Evolutionary conservation across 2,329 filamentous ascomycete species (phyloP), one percentile per base, ranked within the genome.

Genomic region (Dactylonectria estremocensis): DNA sequence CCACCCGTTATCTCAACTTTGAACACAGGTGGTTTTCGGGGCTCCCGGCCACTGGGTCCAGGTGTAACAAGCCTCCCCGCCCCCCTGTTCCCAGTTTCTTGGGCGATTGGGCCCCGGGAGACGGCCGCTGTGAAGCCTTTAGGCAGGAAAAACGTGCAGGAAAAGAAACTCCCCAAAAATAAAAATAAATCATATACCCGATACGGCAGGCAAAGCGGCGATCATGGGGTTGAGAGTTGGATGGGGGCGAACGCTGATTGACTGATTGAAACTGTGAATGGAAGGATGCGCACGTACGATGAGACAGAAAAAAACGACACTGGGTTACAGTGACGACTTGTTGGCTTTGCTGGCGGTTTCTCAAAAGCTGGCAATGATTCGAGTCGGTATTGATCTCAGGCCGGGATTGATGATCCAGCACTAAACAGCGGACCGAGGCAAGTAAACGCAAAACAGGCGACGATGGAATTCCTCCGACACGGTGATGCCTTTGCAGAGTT

Each of bases 51-150:
- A 52, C 62, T 59, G 24, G 54, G 45, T 31, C 45, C n/a, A 50
- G 18, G 57, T 43, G 50, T 35, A 35, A 18, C 18, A 18, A 28
- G 28, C 40, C 14, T 58, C 46, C 24, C 16, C 22, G 28, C 14
- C 24, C 31, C 62, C 46, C 24, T 24, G 7, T 28, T 28, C 24
- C 7, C 24, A 28, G 24, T 40, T 31, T 50, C 11, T 20, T 37
- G 57, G 43, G 14, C n/a, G 57, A n/a, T 53, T 46, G 63, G 57
- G 61, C 63, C 20, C 45, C 57, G 24, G 50, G 24, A 56, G 31
- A 18, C 7, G 28, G 43, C 28, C 14, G 43, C 35, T 28, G 35
- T 40, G 20, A 50, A 18, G 35, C 48, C 8, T 9, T 1, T 28
- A 7, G 4, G 24, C 24, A 7, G 24, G 24, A 28, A 28, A 5